Evolutionary conservation across 108 stramenopile genomes (phyloP).

Genomic region (Pseudonitzschia pungens): DNA sequence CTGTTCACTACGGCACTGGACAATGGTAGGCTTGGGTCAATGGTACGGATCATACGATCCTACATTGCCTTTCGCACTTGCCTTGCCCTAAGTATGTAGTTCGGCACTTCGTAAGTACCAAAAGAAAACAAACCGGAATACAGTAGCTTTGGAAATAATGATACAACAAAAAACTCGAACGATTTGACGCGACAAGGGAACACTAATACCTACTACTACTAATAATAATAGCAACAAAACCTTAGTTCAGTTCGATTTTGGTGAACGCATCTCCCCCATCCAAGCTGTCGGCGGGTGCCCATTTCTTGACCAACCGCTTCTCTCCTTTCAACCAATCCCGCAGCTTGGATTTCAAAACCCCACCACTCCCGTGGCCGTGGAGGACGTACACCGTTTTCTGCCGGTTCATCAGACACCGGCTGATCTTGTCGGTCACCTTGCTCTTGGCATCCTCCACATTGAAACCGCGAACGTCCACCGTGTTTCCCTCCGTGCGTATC

Average conservation of each 20-base stretch:
- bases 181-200: too few species aligned
- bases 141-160: too few species aligned
- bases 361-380: slow-evolving; percentile 83
- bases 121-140: too few species aligned
- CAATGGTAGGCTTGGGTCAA: too few species aligned
- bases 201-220: too few species aligned
- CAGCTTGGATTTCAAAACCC: slow-evolving; percentile 72
- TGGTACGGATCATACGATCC: too few species aligned
- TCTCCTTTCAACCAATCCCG: slow-evolving; percentile 65
- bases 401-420: slow-evolving; percentile 46
- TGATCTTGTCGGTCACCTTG: slow-evolving; percentile 55
- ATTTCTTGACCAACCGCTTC: slow-evolving; percentile 58
- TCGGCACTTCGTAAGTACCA: too few species aligned
- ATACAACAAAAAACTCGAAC: too few species aligned
- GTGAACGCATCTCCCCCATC: slow-evolving; percentile 91
- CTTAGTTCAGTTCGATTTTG: slow-evolving; percentile 46
- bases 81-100: too few species aligned
- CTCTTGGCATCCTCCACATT: slow-evolving; percentile 79
- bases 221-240: too few species aligned
- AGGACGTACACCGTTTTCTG: slow-evolving; percentile 59
- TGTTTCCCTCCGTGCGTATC: slow-evolving; percentile 80
- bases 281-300: slow-evolving; percentile 56
- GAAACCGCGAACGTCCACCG: slow-evolving; percentile 83
- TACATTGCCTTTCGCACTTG: too few species aligned
- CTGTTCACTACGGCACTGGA: too few species aligned